Evolutionary conservation across 192 early-diverging fungal genomes (phyloP), one percentile per base, ranked within the genome.

Genomic region (Coemansia sp.): DNA sequence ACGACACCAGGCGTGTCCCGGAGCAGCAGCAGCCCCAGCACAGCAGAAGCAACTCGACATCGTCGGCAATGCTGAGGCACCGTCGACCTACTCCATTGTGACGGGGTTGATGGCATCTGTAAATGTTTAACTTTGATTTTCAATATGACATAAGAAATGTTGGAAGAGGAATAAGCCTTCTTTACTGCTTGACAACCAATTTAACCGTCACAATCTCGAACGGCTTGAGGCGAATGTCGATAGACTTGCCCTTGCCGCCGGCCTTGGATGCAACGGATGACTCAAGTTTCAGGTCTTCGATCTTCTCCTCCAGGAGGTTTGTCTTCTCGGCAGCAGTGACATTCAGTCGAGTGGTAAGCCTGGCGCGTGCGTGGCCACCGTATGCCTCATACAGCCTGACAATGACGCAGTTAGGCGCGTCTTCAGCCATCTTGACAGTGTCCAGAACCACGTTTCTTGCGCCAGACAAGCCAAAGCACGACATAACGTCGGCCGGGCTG

Each of bases 321-420:
- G 73, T 61, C 43, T 62, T 55, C 25, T 59, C 57, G 9, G 66
- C 73, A 11, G 50, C 25, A 5, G 36, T 45, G 19, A 65, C 65
- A 14, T 36, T 19, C 17, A 81, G 65, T 42, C 25, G 42, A 2
- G 73, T 75, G 7, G 63, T 25, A 6, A 81, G 68, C 42, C 17
- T 58, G 4, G 69, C 70, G 0, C 42, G 50, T 2, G 73, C 73
- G 20, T 69, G 90, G 1, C 95, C 95, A 23, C 97, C 96, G 72
- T 88, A 93, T 1, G 94, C 86, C 78, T 99, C 96, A 67, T 95
- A 96, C 25, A 99, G 62, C 34, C 97, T 82, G 20, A 99, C 60
- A 41, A 98, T 73, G 11, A 99, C 66, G 36, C 83, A 74, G n/a
- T 86, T 73, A 5, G 82, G 59, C 54, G 91, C 86, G 63, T 71